A percentile compares a stretch with the other conserved stretches of the same genome.
phyloP scores from a whole-genome alignment of 2,329 filamentous ascomycete species.

The Keithomyces neogunnii region DNA sequence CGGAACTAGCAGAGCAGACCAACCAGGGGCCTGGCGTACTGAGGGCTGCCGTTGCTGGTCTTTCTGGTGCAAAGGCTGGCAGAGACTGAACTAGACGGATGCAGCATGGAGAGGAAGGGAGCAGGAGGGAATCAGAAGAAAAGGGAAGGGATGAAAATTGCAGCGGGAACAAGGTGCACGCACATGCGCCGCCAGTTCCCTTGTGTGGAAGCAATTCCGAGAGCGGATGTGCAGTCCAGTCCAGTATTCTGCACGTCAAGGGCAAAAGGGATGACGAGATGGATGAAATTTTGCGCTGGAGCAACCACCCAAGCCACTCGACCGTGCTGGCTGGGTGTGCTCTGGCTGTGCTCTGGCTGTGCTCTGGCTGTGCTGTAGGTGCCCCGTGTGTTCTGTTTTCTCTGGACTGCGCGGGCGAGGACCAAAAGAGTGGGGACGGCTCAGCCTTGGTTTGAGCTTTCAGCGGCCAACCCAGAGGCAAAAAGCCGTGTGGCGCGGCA shows the following conservation, averaged over 20 bases:
- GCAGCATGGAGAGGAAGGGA: neutral
- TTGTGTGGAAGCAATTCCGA: constrained; percentile 16
- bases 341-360: too few relatives aligned
- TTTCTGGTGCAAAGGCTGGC: neutral
- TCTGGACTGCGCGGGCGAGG: neutral
- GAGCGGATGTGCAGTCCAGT: constrained; percentile 16
- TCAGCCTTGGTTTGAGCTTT: neutral
- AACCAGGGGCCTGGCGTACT: neutral
- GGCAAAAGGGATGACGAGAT: constrained; percentile 22
- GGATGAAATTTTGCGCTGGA: constrained; percentile 16
- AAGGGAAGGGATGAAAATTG: constrained; percentile 20
- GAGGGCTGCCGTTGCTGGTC: neutral
- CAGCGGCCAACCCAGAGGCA: too few relatives aligned
- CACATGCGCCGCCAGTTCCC: neutral
- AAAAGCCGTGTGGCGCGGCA: neutral
- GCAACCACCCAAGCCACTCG: constrained; percentile 18
- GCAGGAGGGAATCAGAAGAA: constrained; percentile 11
- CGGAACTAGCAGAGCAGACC: constrained; percentile 4
- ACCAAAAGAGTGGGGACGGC: neutral
- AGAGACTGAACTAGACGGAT: too few relatives aligned
- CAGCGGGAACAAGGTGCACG: neutral
- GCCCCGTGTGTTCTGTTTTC: neutral
- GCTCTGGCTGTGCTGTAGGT: too few relatives aligned
- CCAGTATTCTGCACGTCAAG: neutral
- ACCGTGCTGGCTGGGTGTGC: constrained; percentile 10